Conservation (phyloP, 2,329 filamentous ascomycete species). For the Pseudogymnoascus sp. region DNA sequence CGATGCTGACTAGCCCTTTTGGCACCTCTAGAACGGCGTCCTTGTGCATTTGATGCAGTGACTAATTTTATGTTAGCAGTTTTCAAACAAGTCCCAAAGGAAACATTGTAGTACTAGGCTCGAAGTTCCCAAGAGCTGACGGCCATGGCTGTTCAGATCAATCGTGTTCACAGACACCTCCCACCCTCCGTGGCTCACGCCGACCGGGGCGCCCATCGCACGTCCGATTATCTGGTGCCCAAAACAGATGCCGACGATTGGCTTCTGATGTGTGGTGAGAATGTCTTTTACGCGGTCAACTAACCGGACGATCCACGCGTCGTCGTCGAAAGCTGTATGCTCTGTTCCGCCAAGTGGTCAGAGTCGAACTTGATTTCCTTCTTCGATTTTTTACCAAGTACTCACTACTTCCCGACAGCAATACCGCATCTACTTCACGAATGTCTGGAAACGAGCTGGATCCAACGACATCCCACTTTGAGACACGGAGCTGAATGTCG, state of each 20-base stretch:
- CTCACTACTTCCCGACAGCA: not conserved
- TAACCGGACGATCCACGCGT: slow-evolving; percentile 67
- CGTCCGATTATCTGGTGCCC: slow-evolving; percentile 78
- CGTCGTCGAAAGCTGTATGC: slow-evolving; percentile 63
- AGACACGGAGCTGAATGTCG: not conserved
- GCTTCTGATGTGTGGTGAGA: slow-evolving; percentile 52
- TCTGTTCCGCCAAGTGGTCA: slow-evolving; percentile 47
- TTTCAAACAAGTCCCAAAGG: not conserved
- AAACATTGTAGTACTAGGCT: not conserved
- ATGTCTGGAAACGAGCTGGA: not conserved
- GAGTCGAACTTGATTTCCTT: not conserved
- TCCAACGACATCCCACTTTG: not conserved
- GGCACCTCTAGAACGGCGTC: slow-evolving; percentile 65
- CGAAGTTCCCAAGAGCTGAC: not conserved
- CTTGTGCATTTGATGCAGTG: slow-evolving; percentile 65
- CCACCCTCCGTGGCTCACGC: slow-evolving; percentile 62
- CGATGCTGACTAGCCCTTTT: slow-evolving; percentile 51
- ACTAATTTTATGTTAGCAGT: not conserved
- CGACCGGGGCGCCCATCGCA: slow-evolving; percentile 60
- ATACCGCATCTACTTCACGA: not conserved
- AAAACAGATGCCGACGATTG: slow-evolving; percentile 75
- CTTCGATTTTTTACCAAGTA: not conserved
- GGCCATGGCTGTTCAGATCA: not conserved
- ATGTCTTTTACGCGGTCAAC: slow-evolving; percentile 57
- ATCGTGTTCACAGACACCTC: slow-evolving; percentile 40